Base-by-base conservation (phyloP, 345 rosid species). In the Lepidium aucheri region DNA sequence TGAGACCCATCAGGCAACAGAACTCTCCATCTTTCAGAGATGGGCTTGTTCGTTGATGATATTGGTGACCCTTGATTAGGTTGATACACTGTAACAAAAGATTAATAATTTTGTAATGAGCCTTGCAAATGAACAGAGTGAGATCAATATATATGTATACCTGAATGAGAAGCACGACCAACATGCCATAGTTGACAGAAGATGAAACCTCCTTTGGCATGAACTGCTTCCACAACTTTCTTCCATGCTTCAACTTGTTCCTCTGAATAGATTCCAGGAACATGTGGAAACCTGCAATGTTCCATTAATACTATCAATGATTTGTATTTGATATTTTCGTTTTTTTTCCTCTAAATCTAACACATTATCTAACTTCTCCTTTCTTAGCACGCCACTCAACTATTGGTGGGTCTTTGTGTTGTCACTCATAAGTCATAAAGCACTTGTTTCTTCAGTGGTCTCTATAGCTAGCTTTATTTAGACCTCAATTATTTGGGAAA, bases 101-200 rank as follows among this genome's bases (percentile, higher is more conserved):
- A 32, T 68, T 14, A 28, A 24, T 2, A 0, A 11, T 36, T 26
- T 47, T 1, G 4, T 0, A 14, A 28, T 2, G 4, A 0, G 9
- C 18, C 26, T 18, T 32, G 16, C 14, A 14, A 39, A n/a, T 46
- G 8, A 4, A 43, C 28, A 3, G 12, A 16, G 30, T 3, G 17
- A 51, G 16, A 13, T 9, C 32, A 28, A 28, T 9, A 22, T 17
- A 26, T 9, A 7, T 56, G 1, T 13, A 9, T 59, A 87, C 97
- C 81, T 20, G 64, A 60, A 76, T 88, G 96, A 49, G 97, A 90
- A 32, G 96, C 96, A 10, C 92, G 95, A 43, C 95, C 99, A 13
- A 86, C 99, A 5, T 94, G 99, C 96, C 95, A 90, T 15, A 94
- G 63, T 45, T 94, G 99, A 76, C 92, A 90, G 68, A 94, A 90